These are phyloP conservation scores for Cercophora newfieldiana DNA, from an alignment of 495 filamentous ascomycete genomes.

Conservation along the genomic window DNA sequence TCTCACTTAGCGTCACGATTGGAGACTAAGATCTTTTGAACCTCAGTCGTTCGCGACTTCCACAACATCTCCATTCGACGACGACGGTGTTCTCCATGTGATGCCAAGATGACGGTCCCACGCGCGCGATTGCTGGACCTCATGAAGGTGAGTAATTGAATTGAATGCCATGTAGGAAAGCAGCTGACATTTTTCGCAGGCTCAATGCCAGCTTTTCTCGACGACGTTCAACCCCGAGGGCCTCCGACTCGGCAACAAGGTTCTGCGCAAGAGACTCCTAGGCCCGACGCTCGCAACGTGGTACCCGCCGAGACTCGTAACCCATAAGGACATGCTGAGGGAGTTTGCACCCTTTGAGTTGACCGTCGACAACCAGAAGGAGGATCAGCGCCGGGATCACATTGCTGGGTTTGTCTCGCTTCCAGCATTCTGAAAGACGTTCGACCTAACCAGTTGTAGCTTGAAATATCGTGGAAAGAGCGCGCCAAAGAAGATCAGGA, in stretches of 20 bases:
- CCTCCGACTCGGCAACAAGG: slow-evolving; percentile 79
- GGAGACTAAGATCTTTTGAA: slow-evolving; percentile 14
- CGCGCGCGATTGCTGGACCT: slow-evolving; percentile 73
- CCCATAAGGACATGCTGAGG: slow-evolving; percentile 65
- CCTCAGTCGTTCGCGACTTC: slow-evolving; percentile 7
- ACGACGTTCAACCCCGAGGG: slow-evolving; percentile 85
- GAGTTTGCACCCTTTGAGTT: slow-evolving; percentile 57
- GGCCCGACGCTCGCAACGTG: slow-evolving; percentile 79
- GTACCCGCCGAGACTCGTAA: slow-evolving; percentile 75
- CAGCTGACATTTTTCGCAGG: slow-evolving; percentile 50
- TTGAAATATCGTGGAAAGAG: slow-evolving; percentile 82
- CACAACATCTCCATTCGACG: not conserved
- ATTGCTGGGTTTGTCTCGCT: slow-evolving; percentile 53
- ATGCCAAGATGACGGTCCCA: slow-evolving; percentile 65
- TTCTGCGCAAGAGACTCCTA: slow-evolving; percentile 79
- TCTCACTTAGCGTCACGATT: not conserved
- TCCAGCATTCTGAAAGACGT: not conserved
- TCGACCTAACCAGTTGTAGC: slow-evolving; percentile 44
- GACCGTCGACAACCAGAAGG: slow-evolving; percentile 67
- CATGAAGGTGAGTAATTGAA: slow-evolving; percentile 63
- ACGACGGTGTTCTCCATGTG: slow-evolving; percentile 25
- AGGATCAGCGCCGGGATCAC: slow-evolving; percentile 76
- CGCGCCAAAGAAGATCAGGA: slow-evolving; percentile 86
- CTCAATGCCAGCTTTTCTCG: slow-evolving; percentile 87
- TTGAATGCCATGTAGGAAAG: not conserved